A percentile compares a stretch with the other conserved stretches of the same genome.
Conservation (phyloP, 2,329 filamentous ascomycete genomes). For the Botrytis porri region DNA sequence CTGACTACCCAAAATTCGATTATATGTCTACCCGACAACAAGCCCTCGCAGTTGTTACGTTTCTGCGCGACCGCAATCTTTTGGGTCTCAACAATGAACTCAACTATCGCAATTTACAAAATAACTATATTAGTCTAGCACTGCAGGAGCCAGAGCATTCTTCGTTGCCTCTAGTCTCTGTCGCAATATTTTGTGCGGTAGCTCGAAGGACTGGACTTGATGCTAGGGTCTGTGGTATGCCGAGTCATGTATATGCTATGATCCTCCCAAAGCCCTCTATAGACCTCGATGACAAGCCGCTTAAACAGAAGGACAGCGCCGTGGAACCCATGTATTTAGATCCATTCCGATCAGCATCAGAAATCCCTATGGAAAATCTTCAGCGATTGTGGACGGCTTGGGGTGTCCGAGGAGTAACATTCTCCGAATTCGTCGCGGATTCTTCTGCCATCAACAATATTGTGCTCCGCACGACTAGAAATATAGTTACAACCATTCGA, state of each 20-base stretch:
- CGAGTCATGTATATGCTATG: slow-evolving; percentile 80
- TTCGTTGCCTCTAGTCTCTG: slow-evolving; percentile 81
- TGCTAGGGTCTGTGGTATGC: slow-evolving; percentile 76
- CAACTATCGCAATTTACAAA: slow-evolving; percentile 76
- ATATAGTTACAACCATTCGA: slow-evolving; percentile 73
- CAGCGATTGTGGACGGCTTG: slow-evolving; percentile 53
- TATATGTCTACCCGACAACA: slow-evolving; percentile 61
- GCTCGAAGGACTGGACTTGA: slow-evolving; percentile 71
- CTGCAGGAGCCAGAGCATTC: slow-evolving; percentile 70
- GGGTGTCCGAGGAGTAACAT: slow-evolving; percentile 44
- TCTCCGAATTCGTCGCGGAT: slow-evolving; percentile 57
- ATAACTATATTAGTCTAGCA: slow-evolving; percentile 83
- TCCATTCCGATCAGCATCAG: slow-evolving; percentile 68
- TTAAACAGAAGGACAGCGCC: slow-evolving; percentile 41
- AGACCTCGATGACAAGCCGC: slow-evolving; percentile 54
- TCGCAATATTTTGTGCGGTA: slow-evolving; percentile 80
- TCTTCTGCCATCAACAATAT: slow-evolving; percentile 61
- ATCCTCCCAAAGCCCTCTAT: slow-evolving; percentile 60
- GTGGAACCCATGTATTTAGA: slow-evolving; percentile 74
- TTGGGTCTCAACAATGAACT: slow-evolving; percentile 63
- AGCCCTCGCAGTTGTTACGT: slow-evolving; percentile 65
- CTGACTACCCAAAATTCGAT: slow-evolving; percentile 51
- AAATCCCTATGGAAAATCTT: slow-evolving; percentile 61
- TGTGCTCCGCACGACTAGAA: slow-evolving; percentile 72
- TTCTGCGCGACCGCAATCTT: slow-evolving; percentile 66